Evolutionary conservation across 2,329 filamentous ascomycete species (phyloP).

Genomic region (Phialophora macrospora): DNA sequence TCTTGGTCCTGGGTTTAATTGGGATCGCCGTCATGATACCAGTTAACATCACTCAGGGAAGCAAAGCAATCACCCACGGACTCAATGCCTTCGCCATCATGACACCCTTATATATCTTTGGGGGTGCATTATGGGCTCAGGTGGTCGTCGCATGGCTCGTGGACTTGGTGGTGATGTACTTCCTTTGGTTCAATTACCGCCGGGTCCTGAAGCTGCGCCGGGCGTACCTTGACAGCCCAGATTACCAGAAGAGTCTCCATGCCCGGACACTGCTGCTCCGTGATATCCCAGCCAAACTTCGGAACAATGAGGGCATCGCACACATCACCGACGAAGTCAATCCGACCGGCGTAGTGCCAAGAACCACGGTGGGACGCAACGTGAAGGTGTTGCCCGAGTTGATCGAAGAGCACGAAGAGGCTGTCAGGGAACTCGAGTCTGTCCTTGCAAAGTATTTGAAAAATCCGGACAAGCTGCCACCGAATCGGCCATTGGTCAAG

Average conservation of each 20-base stretch:
- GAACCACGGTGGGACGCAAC: conserved; percentile 84
- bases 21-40: conserved; percentile 81
- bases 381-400: conserved; percentile 86
- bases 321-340: conserved; percentile 80
- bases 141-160: conserved; percentile 67
- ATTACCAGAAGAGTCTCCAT: conserved; percentile 87
- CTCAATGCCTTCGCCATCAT: conserved; percentile 48
- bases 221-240: conserved; percentile 79
- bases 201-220: conserved; percentile 73
- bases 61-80: conserved; percentile 40
- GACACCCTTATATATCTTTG: conserved; percentile 58
- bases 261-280: conserved; percentile 72
- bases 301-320: conserved; percentile 84
- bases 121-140: conserved; percentile 62
- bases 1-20: conserved; percentile 71
- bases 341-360: conserved; percentile 76
- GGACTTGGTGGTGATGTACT: conserved; percentile 75
- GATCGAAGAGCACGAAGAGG: conserved; percentile 80
- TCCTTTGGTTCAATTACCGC: conserved; percentile 89
- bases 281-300: conserved; percentile 76
- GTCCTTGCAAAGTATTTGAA: conserved; percentile 88
- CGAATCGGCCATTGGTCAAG: conserved; percentile 75
- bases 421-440: conserved; percentile 80
- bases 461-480: conserved; percentile 78
- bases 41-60: conserved; percentile 67